Base-by-base conservation (phyloP, 2,329 filamentous ascomycete genomes). In the Trichoderma hamatum region DNA sequence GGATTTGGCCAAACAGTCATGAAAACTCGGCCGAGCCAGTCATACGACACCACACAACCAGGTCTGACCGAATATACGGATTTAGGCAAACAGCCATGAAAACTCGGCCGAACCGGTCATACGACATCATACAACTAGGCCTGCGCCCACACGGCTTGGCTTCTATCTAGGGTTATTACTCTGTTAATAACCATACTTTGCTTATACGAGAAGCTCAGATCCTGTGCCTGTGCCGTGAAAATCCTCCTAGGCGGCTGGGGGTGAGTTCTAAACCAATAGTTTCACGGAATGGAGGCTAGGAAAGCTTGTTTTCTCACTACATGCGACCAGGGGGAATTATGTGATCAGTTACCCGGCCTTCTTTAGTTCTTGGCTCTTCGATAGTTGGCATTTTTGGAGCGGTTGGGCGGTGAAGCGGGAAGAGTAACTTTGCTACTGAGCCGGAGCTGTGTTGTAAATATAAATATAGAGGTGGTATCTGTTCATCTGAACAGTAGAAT, bases 381-480 rank as follows among this genome's bases (percentile, higher is more conserved):
- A n/a, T n/a, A n/a, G n/a, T n/a, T n/a, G n/a, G n/a, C n/a, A n/a
- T n/a, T n/a, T n/a, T n/a, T n/a, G n/a, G n/a, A n/a, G n/a, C n/a
- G n/a, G n/a, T n/a, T n/a, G n/a, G n/a, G n/a, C n/a, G n/a, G n/a
- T n/a, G n/a, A n/a, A 19, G 32, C 6, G 49, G 61, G 16, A 28
- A 43, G 1, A 55, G 24, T 26, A 9, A 2, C 13, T 39, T 39
- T 51, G n/a, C 24, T 9, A 13, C 19, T 24, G 7, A 9, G 11
- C 56, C 19, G 34, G 62, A 56, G n/a, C n/a, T 34, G n/a, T 46
- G 36, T 26, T n/a, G 21, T 24, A 26, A 24, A 13, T 56, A 46
- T 67, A 67, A n/a, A n/a, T 60, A 67, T 43, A 67, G 26, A 36
- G 34, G 36, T n/a, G 19, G 13, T n/a, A 39, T 51, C 30, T 3